Percentiles rank a stretch among this genome's conserved stretches.
phyloP scores from a whole-genome alignment of 2,329 filamentous ascomycete genomes.

The Monilinia polystroma region DNA sequence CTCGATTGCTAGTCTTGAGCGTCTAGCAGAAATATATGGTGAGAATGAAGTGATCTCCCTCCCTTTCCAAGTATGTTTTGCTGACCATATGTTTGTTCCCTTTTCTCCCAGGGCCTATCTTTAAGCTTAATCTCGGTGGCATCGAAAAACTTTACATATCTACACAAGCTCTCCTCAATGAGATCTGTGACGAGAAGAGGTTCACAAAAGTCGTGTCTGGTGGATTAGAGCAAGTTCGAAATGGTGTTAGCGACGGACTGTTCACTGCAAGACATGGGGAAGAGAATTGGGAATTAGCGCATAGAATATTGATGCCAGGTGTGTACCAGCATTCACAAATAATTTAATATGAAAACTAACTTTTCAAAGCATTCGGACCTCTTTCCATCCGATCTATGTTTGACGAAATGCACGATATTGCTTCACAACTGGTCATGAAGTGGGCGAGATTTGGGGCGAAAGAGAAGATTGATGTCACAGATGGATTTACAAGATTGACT shows the following conservation, averaged over 20 bases:
- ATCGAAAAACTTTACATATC: slow-evolving; percentile 50
- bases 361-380: slow-evolving; percentile 59
- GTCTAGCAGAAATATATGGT: slow-evolving; percentile 67
- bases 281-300: slow-evolving; percentile 65
- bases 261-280: slow-evolving; percentile 58
- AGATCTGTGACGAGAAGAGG: slow-evolving; percentile 62
- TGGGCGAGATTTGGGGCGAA: slow-evolving; percentile 63
- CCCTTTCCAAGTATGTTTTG: slow-evolving; percentile 4
- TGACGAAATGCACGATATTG: slow-evolving; percentile 66
- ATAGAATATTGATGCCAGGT: slow-evolving; percentile 60
- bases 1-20: slow-evolving; percentile 53
- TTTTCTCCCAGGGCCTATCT: slow-evolving; percentile 48
- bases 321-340: neutral
- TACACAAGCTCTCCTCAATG: slow-evolving; percentile 57
- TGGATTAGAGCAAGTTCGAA: slow-evolving; percentile 55
- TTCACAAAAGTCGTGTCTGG: slow-evolving; percentile 58
- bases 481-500: slow-evolving; percentile 71
- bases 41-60: neutral
- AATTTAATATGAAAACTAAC: neutral
- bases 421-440: slow-evolving; percentile 64
- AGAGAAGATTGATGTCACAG: slow-evolving; percentile 56
- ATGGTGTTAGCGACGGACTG: slow-evolving; percentile 62
- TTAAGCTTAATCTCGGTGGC: slow-evolving; percentile 53
- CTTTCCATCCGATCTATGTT: slow-evolving; percentile 68
- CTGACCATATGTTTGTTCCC: neutral